Conservation (phyloP, 2,329 filamentous ascomycete genomes). For the Penicillium sumatraense region DNA sequence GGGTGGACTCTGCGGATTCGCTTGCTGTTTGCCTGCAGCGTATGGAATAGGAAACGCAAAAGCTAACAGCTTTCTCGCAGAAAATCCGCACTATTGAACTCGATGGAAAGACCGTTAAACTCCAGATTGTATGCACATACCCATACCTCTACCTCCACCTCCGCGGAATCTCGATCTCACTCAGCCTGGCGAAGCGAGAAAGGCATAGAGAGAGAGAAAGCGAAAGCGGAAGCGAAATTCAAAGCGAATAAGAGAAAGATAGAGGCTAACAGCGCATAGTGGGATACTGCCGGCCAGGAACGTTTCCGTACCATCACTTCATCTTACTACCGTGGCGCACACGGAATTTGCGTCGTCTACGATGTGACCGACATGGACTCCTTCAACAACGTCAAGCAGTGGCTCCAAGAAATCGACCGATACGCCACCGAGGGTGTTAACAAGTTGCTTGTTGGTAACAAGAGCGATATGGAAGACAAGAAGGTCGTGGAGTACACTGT, state of each 20-base stretch:
- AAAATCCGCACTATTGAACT: conserved; percentile 99
- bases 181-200: too few relatives aligned
- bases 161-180: too few relatives aligned
- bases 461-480: conserved; percentile 99
- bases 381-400: conserved; percentile 99
- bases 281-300: conserved; percentile 99
- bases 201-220: too few relatives aligned
- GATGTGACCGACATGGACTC: conserved; percentile 99
- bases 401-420: conserved; percentile 99
- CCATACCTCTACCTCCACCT: too few relatives aligned
- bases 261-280: conserved; percentile 63
- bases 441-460: conserved; percentile 99
- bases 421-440: conserved; percentile 99
- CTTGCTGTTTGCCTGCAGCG: too few relatives aligned
- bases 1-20: too few relatives aligned
- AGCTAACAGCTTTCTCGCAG: too few relatives aligned
- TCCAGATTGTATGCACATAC: conserved; percentile 96
- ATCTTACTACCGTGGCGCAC: conserved; percentile 98
- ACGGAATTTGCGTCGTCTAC: conserved; percentile 99
- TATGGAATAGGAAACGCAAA: too few relatives aligned
- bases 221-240: too few relatives aligned
- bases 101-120: conserved; percentile 99
- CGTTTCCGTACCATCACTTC: conserved; percentile 99
- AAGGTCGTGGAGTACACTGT: conserved; percentile 99
- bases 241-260: too few relatives aligned